Evolutionary conservation across 805 yeast species (phyloP).

Genomic region (Saccharomycopsis capsularis): DNA sequence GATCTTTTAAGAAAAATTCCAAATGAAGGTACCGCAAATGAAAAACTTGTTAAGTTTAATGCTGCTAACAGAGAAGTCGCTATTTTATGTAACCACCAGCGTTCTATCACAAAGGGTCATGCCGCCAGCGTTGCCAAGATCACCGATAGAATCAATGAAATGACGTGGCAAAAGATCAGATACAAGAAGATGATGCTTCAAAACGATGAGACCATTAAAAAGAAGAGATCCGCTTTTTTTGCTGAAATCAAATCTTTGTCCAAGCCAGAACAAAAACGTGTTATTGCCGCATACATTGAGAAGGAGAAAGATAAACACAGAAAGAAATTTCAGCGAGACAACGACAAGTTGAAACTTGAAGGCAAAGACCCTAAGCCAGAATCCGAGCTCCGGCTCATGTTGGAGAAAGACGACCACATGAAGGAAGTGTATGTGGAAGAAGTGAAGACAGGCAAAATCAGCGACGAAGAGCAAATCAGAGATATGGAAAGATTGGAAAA

Average conservation of each 20-base stretch:
- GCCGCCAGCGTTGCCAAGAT: conserved; percentile 76
- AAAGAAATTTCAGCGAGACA: conserved; percentile 67
- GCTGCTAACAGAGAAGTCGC: conserved; percentile 97
- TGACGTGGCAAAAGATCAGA: conserved; percentile 78
- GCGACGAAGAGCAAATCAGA: conserved; percentile 36
- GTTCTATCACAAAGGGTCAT: conserved; percentile 82
- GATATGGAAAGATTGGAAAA: conserved; percentile 62
- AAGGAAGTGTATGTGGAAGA: conserved; percentile 50
- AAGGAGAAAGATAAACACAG: conserved; percentile 58
- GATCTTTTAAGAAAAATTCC: conserved; percentile 80
- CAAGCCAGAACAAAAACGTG: conserved; percentile 53
- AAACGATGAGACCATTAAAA: conserved; percentile 47
- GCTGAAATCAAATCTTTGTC: conserved; percentile 60
- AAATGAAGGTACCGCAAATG: conserved; percentile 83
- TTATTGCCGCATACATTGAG: conserved; percentile 54
- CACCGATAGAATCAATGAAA: conserved; percentile 67
- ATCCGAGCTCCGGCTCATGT: conserved; percentile 50
- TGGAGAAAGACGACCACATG: conserved; percentile 47
- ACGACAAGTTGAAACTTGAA: conserved; percentile 62
- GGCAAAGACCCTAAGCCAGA: conserved; percentile 46
- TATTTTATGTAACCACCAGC: conserved; percentile 92
- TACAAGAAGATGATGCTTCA: conserved; percentile 62
- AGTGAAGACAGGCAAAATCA: conserved; percentile 42
- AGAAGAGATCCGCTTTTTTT: conserved; percentile 48
- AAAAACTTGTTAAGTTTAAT: conserved; percentile 79